Base-by-base conservation (phyloP, 2,329 filamentous ascomycete species). In the Parasarocladium wereldwijsianum region DNA sequence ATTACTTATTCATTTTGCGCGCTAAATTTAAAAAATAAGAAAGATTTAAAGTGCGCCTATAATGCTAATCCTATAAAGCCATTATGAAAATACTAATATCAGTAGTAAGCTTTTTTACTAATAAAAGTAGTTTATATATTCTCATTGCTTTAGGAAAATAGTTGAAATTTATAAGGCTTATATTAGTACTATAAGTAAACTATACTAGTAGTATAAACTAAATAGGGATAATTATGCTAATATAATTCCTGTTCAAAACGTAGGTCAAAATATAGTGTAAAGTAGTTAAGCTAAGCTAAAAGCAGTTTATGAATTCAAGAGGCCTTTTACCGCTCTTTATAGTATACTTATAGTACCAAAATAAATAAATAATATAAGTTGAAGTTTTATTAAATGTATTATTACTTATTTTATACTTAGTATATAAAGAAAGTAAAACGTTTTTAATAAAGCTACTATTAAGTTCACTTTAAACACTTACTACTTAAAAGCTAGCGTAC, bases 81-180 rank as follows among this genome's bases (percentile, higher is more conserved):
- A n/a, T n/a, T n/a, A n/a, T n/a, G n/a, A n/a, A n/a, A n/a, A n/a
- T n/a, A n/a, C n/a, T n/a, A n/a, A n/a, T n/a, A n/a, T n/a, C n/a
- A n/a, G n/a, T n/a, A n/a, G n/a, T n/a, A n/a, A 6, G 6, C 22
- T 24, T 24, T n/a, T 6, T n/a, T 24, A 24, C 7, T 24, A 24
- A 24, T 24, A 24, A 24, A 12, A 24, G n/a, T n/a, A n/a, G 22
- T 13, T 24, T 29, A 29, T 14, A 18, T 29, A 13, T 12, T 10
- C n/a, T 29, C 18, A 18, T 18, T 19, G 6, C 18, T 19, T 19
- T 19, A 19, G 18, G 13, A 20, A 18, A 19, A 13, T 29, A 29
- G n/a, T n/a, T n/a, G n/a, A n/a, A n/a, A n/a, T n/a, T n/a, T n/a
- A n/a, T n/a, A n/a, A n/a, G n/a, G n/a, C n/a, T n/a, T n/a, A n/a